Evolutionary conservation across 192 early-diverging fungal genomes (phyloP), one percentile per base, ranked within the genome.

Genomic region (Podochytrium sp.): DNA sequence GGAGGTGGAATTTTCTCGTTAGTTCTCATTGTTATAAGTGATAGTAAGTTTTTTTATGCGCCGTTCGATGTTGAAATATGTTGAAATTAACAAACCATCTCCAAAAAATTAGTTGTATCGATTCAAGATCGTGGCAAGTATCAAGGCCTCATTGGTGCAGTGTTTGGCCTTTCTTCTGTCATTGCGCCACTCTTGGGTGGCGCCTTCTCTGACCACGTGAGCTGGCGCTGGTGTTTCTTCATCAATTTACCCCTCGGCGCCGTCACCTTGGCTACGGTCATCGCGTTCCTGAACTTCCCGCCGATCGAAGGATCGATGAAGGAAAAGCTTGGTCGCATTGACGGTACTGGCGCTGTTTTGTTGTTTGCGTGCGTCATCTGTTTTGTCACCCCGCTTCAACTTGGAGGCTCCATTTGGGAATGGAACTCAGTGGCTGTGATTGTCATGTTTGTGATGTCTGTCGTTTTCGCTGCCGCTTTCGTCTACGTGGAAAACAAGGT

Each of bases 121-220:
- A 18, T 49, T 6, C 23, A 29, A 27, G 73, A 68, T 27, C 23
- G 42, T n/a, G 90, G 89, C 35, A 93, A 91, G 70, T 94, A 90
- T 70, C 90, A 93, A 78, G 88, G 92, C 27, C 73, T 94, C 29
- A 86, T 93, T 20, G 92, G 92, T 39, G 91, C 87, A 60, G 88
- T 91, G 0, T 91, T 93, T 84, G 93, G 90, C 1, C 69, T 94
- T 51, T 86, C 92, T 4, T 90, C 91, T 2, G 90, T 93, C 3
- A 65, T 95, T 18, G 95, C 95, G 4, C 93, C 96, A 0, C 83
- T 95, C 25, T 62, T 96, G 12, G 96, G 95, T 66, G 96, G 95
- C 40, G 78, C 90, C 16, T 92, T 97, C 50, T 91, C 91, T 33
- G 89, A 97, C 52, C 52, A 80, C 35, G 35, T 71, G 23, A 51